A percentile compares a stretch with the other conserved stretches of the same genome.
Conservation (phyloP, 441 rosid genomes). For the Gossypium gossypioides region DNA sequence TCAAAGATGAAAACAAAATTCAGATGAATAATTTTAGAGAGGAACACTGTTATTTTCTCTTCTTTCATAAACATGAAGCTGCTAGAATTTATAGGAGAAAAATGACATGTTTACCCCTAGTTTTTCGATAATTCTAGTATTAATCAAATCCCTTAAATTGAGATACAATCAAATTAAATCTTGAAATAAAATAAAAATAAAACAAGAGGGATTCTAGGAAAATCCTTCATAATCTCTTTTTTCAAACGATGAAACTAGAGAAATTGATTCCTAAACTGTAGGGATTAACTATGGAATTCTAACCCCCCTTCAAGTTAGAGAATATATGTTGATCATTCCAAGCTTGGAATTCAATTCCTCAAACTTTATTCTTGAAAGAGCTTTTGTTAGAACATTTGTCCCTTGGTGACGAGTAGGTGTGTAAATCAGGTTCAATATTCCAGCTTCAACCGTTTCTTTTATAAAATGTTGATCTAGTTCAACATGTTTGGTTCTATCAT, state of each 20-base stretch:
- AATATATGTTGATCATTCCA: not conserved
- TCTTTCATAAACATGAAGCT: not conserved
- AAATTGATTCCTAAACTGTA: not conserved
- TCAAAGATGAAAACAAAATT: no score
- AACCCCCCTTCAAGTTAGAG: not conserved
- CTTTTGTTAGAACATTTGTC: not conserved
- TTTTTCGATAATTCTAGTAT: not conserved
- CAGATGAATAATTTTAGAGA: not conserved
- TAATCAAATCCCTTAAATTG: not conserved
- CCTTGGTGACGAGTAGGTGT: not conserved
- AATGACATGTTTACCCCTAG: not conserved
- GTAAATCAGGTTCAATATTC: not conserved
- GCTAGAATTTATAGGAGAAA: not conserved
- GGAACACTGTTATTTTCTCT: not conserved
- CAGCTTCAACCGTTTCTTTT: not conserved
- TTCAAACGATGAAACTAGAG: not conserved
- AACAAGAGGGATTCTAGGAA: not conserved
- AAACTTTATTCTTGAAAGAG: not conserved
- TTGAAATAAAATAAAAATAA: not conserved
- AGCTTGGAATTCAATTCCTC: not conserved
- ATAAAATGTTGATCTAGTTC: not conserved
- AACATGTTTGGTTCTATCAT: no score
- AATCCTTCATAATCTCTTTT: not conserved
- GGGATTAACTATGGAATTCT: not conserved
- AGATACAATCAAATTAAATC: not conserved